Evolutionary conservation across 495 filamentous ascomycete species (phyloP).

Genomic region (Neurospora discreta): DNA sequence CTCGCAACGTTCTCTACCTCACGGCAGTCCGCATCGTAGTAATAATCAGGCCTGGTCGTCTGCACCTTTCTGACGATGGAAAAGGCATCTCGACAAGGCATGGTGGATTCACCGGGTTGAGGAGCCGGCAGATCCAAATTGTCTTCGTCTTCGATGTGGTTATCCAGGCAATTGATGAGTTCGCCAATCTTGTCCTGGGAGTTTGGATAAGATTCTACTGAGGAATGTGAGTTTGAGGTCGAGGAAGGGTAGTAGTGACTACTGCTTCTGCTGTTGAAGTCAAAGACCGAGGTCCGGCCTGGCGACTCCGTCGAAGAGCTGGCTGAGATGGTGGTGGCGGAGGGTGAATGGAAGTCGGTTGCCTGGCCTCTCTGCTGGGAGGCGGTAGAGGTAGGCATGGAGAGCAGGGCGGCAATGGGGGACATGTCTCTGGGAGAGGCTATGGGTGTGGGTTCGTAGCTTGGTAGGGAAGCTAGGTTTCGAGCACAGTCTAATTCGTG

Average conservation of each 20-base stretch:
- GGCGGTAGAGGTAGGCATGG: not conserved
- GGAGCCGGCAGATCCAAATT: slow-evolving; percentile 10
- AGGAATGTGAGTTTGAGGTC: not conserved
- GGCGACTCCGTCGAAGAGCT: not conserved
- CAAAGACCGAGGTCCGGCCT: not conserved
- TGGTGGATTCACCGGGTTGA: slow-evolving; percentile 16
- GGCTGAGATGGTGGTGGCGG: not conserved
- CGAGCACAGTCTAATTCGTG: not conserved
- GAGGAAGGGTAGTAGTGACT: not conserved
- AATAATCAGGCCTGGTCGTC: slow-evolving; percentile 6
- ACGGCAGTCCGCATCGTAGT: not conserved
- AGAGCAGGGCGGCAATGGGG: not conserved
- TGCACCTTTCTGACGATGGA: slow-evolving; percentile 8
- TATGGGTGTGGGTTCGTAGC: not conserved
- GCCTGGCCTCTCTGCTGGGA: not conserved
- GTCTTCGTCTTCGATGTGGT: not conserved
- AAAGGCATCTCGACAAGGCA: slow-evolving; percentile 16
- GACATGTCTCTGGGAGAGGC: not conserved
- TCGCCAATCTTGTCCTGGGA: not conserved
- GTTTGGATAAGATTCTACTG: not conserved
- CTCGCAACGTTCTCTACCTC: not conserved
- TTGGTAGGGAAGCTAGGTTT: not conserved
- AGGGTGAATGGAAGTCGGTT: not conserved
- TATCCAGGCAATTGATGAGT: not conserved
- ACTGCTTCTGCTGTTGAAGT: not conserved